Conservation (phyloP, 352 stramenopile species). For the Phytophthora brassicae region DNA sequence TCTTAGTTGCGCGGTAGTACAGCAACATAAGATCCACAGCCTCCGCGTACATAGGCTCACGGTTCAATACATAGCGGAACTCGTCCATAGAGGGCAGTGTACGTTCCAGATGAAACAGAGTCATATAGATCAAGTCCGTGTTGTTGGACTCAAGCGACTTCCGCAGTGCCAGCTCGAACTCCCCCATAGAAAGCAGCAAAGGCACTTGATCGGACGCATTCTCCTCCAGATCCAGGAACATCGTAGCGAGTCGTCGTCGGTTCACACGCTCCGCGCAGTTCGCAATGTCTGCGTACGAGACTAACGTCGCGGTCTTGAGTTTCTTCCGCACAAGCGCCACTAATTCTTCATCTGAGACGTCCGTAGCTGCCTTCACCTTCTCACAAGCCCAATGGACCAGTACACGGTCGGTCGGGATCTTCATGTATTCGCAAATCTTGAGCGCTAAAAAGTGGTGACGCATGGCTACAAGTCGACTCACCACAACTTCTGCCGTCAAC, state of each 20-base stretch:
- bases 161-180: constrained; percentile 88
- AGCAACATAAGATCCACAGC: constrained; percentile 75
- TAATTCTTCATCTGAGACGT: constrained; percentile 77
- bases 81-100: constrained; percentile 81
- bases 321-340: constrained; percentile 85
- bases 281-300: constrained; percentile 83
- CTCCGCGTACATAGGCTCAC: constrained; percentile 70
- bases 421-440: constrained; percentile 90
- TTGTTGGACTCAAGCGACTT: constrained; percentile 90
- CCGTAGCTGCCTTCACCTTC: constrained; percentile 74
- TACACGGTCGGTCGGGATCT: constrained; percentile 86
- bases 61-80: constrained; percentile 75
- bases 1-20: constrained; percentile 81
- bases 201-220: constrained; percentile 89
- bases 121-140: constrained; percentile 89
- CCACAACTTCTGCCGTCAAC: constrained; percentile 81
- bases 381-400: constrained; percentile 91
- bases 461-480: constrained; percentile 83
- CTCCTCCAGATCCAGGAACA: constrained; percentile 88
- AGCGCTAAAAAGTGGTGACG: constrained; percentile 89
- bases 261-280: constrained; percentile 82
- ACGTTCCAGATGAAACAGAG: constrained; percentile 85
- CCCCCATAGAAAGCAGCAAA: constrained; percentile 89
- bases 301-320: constrained; percentile 77
- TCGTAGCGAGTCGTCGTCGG: constrained; percentile 82